phyloP scores from a whole-genome alignment of 2,329 filamentous ascomycete species.

The Penicillium fuscoglaucum region DNA sequence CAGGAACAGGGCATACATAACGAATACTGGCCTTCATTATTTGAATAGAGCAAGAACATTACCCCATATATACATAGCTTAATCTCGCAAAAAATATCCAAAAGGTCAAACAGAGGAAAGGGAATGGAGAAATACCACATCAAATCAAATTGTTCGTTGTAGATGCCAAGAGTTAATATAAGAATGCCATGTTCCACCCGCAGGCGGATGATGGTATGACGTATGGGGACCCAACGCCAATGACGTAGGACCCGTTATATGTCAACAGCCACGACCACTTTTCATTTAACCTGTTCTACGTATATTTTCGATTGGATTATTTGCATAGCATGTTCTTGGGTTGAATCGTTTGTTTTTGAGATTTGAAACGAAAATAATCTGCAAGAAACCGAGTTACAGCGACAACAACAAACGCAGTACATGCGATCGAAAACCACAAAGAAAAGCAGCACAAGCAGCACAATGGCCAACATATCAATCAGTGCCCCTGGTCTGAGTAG shows the following conservation, averaged over 20 bases:
- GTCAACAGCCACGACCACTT: conserved; percentile 1
- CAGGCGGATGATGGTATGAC: conserved; percentile 15
- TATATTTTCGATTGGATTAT: background rate
- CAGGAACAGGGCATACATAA: background rate
- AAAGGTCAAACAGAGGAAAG: background rate
- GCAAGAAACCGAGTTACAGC: background rate
- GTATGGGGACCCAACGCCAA: conserved; percentile 13
- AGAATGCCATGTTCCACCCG: conserved; percentile 8
- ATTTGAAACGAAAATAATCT: background rate
- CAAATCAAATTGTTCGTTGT: background rate
- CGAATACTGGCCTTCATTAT: background rate
- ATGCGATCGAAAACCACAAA: background rate
- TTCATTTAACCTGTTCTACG: background rate
- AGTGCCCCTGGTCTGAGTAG: conserved; percentile 32
- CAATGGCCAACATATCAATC: conserved; percentile 38
- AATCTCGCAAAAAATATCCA: background rate
- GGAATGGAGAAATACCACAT: background rate
- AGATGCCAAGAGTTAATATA: conserved; percentile 10
- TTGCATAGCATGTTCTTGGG: background rate
- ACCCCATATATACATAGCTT: too few species aligned
- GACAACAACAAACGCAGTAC: background rate
- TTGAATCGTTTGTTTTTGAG: background rate
- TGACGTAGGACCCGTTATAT: conserved; percentile 13
- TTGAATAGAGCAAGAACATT: too few species aligned
- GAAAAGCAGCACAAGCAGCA: background rate